Evolutionary conservation across 176 grass and related monocot genomes (phyloP).

Genomic region (Rhynchospora breviuscula): DNA sequence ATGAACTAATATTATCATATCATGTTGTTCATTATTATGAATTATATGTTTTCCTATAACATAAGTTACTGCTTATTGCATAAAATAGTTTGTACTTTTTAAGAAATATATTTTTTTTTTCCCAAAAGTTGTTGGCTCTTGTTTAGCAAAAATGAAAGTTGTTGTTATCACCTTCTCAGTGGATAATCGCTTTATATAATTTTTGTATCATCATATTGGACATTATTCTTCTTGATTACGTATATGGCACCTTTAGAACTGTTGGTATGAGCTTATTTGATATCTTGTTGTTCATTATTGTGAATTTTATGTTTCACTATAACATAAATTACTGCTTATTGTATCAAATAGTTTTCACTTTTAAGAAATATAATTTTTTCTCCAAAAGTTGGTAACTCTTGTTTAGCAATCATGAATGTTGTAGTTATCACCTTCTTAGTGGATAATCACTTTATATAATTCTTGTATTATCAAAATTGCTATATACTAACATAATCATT

Average conservation of each 20-base stretch:
- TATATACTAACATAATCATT: neutral
- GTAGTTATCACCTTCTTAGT: neutral
- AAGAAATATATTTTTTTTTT: neutral
- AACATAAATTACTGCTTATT: neutral
- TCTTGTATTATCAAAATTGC: neutral
- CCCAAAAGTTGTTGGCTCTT: neutral
- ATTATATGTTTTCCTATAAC: neutral
- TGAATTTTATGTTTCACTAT: neutral
- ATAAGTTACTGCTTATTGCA: neutral
- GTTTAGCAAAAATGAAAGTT: neutral
- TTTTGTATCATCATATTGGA: neutral
- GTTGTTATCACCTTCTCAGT: neutral
- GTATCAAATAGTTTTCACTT: neutral
- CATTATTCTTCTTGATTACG: too few relatives aligned
- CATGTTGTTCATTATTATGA: neutral
- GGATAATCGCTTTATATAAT: neutral
- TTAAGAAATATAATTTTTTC: neutral
- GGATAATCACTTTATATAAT: neutral
- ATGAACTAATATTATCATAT: neutral
- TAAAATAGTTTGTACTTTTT: neutral
- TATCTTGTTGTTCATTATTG: neutral
- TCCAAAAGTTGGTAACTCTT: neutral
- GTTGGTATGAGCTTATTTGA: neutral
- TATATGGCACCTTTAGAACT: too few relatives aligned
- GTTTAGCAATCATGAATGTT: neutral